A percentile compares a stretch with the other conserved stretches of the same genome.
phyloP scores from a whole-genome alignment of 2,329 filamentous ascomycete genomes.

The Monosporascus sp. region DNA sequence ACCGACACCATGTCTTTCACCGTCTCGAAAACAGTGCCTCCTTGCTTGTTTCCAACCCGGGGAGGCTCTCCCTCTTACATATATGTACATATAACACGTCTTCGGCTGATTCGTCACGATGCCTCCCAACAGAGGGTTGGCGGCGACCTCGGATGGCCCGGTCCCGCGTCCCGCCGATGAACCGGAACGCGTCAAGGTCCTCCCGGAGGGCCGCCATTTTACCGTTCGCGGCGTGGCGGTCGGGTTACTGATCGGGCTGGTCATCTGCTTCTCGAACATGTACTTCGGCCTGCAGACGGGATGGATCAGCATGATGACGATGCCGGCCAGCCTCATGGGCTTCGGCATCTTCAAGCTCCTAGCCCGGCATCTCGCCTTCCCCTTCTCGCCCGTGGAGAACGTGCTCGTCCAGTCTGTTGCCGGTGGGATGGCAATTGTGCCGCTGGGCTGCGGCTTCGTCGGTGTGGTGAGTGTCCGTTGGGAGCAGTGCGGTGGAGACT shows the following conservation, averaged over 20 bases:
- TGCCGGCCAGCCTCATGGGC: conserved; percentile 90
- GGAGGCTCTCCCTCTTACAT: neutral
- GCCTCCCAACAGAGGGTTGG: neutral
- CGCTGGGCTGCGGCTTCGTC: conserved; percentile 89
- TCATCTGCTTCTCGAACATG: conserved; percentile 96
- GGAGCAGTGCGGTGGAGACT: neutral
- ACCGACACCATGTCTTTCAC: too few relatives aligned
- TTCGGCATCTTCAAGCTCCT: conserved; percentile 89
- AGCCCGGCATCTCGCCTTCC: conserved; percentile 64
- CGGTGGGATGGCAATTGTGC: conserved; percentile 94
- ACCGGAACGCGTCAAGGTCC: conserved; percentile 15
- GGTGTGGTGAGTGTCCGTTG: conserved; percentile 56
- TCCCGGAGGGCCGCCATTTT: conserved; percentile 61
- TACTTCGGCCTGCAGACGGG: conserved; percentile 94
- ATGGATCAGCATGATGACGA: conserved; percentile 79
- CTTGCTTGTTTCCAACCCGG: too few relatives aligned
- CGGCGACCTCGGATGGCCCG: neutral
- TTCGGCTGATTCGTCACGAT: neutral
- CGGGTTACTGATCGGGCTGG: conserved; percentile 76
- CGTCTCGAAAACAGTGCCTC: too few relatives aligned
- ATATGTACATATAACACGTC: neutral
- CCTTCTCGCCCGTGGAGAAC: conserved; percentile 93
- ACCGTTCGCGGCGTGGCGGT: conserved; percentile 75
- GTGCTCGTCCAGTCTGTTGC: conserved; percentile 95
- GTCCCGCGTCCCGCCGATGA: neutral